phyloP scores from a whole-genome alignment of 257 asterid species.

The Ilex asprella region DNA sequence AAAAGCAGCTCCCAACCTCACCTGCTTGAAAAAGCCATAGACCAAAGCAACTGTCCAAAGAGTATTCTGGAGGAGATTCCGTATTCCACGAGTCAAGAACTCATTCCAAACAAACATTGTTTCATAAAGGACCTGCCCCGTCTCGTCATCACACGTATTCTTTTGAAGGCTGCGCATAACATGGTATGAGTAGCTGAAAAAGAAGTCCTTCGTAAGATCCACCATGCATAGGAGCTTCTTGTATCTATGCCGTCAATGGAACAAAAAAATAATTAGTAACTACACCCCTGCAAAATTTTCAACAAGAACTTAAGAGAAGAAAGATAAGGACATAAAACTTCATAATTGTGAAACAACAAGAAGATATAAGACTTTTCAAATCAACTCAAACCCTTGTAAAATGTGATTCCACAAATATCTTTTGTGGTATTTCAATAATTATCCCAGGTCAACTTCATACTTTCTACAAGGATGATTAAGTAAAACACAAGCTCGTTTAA shows the following conservation, averaged over 20 bases:
- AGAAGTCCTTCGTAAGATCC: slow-evolving; percentile 98
- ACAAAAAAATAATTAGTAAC: not conserved
- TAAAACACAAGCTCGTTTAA: too few species aligned
- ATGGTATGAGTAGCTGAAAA: slow-evolving; percentile 93
- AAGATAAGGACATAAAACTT: too few species aligned
- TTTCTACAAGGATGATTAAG: too few species aligned
- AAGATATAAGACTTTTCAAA: too few species aligned
- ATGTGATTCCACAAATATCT: too few species aligned
- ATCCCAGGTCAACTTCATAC: too few species aligned
- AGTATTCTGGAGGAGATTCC: slow-evolving; percentile 73
- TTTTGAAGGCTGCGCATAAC: slow-evolving; percentile 93
- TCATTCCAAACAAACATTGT: slow-evolving; percentile 99
- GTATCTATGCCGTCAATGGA: slow-evolving; percentile 51
- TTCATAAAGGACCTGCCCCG: slow-evolving; percentile 62
- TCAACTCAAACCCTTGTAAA: too few species aligned
- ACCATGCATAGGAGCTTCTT: slow-evolving; percentile 88
- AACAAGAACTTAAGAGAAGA: too few species aligned
- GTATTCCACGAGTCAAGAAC: slow-evolving; percentile 84
- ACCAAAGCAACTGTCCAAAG: slow-evolving; percentile 92
- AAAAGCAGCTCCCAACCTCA: slow-evolving; percentile 25
- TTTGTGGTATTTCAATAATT: too few species aligned
- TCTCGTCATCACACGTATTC: slow-evolving; percentile 52
- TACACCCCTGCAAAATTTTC: too few species aligned
- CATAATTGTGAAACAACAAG: too few species aligned
- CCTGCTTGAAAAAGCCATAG: slow-evolving; percentile 95